phyloP scores from a whole-genome alignment of 164 flowering plant species.

The Hamamelis virginiana region DNA sequence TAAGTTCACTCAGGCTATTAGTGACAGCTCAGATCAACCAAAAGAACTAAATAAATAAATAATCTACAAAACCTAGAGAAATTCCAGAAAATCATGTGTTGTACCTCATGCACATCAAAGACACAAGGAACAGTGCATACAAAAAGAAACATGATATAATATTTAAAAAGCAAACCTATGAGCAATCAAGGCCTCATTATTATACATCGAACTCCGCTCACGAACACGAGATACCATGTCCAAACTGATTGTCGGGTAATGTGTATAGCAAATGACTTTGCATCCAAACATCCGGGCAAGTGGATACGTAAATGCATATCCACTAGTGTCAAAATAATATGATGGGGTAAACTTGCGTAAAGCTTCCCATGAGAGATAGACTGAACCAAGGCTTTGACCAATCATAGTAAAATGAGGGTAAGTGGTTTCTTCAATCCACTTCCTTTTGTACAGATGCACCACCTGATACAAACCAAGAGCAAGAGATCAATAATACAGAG shows the following conservation, averaged over 20 bases:
- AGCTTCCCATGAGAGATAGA: constrained; percentile 90
- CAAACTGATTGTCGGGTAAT: too few relatives aligned
- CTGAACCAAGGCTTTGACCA: too few relatives aligned
- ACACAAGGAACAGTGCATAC: too few relatives aligned
- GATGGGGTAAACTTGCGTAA: constrained; percentile 70
- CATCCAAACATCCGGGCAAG: constrained; percentile 90
- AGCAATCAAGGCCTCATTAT: too few relatives aligned
- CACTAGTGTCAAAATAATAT: constrained; percentile 85
- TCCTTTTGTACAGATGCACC: constrained; percentile 72
- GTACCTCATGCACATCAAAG: neutral
- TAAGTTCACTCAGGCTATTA: too few relatives aligned
- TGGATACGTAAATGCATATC: constrained; percentile 97
- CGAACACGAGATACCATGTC: too few relatives aligned
- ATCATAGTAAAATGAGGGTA: too few relatives aligned
- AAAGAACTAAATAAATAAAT: too few relatives aligned
- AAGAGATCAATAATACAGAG: neutral
- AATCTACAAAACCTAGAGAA: too few relatives aligned
- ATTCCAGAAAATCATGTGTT: neutral
- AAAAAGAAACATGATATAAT: neutral
- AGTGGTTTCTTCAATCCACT: constrained; percentile 89
- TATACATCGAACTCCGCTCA: too few relatives aligned
- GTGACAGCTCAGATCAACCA: too few relatives aligned
- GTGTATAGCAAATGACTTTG: constrained; percentile 81
- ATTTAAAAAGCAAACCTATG: constrained; percentile 49
- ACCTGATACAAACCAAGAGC: constrained; percentile 42